Conservation (phyloP, 2,329 filamentous ascomycete genomes). For the Phialophora tarda region DNA sequence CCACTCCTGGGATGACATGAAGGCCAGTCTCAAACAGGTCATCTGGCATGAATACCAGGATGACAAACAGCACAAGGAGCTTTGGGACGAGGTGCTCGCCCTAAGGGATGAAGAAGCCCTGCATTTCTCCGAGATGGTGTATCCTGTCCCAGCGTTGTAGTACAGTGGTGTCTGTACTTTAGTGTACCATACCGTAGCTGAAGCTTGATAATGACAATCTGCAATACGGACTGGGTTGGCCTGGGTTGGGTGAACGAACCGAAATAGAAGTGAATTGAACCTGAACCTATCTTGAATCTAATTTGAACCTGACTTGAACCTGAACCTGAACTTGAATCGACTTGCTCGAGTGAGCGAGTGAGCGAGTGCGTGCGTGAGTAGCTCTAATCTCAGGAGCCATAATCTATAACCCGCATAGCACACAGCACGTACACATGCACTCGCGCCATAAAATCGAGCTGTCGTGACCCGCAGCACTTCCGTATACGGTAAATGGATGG, state of each 20-base stretch:
- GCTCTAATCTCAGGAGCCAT: too few relatives aligned
- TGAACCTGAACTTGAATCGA: too few relatives aligned
- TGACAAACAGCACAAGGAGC: conserved; percentile 14
- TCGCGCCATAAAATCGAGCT: not conserved
- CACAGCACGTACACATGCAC: not conserved
- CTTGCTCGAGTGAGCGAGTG: too few relatives aligned
- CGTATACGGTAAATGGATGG: not conserved
- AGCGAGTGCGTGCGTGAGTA: too few relatives aligned
- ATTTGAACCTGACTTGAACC: too few relatives aligned
- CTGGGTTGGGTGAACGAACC: too few relatives aligned
- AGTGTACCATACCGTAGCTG: not conserved
- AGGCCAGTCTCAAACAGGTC: conserved; percentile 15
- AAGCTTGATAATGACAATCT: not conserved
- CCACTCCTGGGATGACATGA: conserved; percentile 17
- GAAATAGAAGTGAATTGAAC: too few relatives aligned
- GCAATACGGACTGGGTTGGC: too few relatives aligned
- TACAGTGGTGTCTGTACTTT: not conserved
- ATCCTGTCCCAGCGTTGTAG: not conserved
- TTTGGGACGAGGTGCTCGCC: conserved; percentile 15
- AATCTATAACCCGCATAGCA: too few relatives aligned
- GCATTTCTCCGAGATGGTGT: conserved; percentile 11
- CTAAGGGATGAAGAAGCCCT: conserved; percentile 5
- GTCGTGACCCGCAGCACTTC: not conserved
- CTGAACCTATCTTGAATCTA: too few relatives aligned
- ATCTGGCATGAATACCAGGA: conserved; percentile 25